Conservation (phyloP, 495 filamentous ascomycete species). For the Neurospora sp. region DNA sequence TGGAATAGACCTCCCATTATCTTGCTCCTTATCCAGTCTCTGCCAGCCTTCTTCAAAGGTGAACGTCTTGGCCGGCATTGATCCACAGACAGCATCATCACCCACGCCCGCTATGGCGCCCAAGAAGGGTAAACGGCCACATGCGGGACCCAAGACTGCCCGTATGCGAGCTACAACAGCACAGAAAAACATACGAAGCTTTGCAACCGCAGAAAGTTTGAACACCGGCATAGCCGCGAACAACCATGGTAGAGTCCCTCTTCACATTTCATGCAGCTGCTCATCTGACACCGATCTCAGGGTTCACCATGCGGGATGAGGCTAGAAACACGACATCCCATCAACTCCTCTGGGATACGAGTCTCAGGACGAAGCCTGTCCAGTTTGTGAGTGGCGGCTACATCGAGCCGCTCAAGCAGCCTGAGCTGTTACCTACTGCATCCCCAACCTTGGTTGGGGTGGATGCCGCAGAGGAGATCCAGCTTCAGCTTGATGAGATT, state of each 20-base stretch:
- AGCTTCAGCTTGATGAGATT: background rate
- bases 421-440: background rate
- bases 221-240: background rate
- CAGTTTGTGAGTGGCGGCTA: constrained; percentile 64
- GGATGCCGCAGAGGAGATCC: background rate
- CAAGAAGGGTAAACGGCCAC: constrained; percentile 12
- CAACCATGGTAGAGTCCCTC: constrained; percentile 7
- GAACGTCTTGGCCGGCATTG: background rate
- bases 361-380: constrained; percentile 45
- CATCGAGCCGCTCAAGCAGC: constrained; percentile 38
- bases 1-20: background rate
- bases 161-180: background rate
- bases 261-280: background rate
- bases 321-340: constrained; percentile 65
- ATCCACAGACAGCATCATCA: background rate
- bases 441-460: background rate
- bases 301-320: constrained; percentile 61
- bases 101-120: constrained; percentile 7
- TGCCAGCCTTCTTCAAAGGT: background rate
- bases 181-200: constrained; percentile 1
- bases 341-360: constrained; percentile 28
- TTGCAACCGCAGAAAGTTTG: background rate
- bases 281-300: constrained; percentile 12
- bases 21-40: background rate
- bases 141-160: constrained; percentile 1